Conservation (phyloP, 352 stramenopile species). For the Elongisporangium senticosum region DNA sequence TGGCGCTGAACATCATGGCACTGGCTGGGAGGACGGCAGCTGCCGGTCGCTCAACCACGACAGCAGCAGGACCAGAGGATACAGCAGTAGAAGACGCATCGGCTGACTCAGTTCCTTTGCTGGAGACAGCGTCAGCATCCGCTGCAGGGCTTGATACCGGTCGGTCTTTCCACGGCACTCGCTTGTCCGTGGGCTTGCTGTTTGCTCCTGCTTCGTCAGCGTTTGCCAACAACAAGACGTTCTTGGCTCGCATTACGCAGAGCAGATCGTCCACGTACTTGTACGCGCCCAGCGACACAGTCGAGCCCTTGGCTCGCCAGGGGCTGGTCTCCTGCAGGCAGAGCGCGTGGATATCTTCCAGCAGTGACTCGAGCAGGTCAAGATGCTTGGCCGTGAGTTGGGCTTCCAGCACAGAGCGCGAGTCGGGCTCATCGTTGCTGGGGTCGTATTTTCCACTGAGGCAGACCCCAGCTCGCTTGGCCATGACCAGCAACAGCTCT, state of each 20-base stretch:
- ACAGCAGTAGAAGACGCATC: not conserved
- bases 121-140: not conserved
- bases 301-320: conserved; percentile 11
- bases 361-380: conserved; percentile 17
- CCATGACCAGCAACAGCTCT: conserved; percentile 39
- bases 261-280: conserved; percentile 32
- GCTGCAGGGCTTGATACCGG: not conserved
- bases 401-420: conserved; percentile 37
- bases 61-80: not conserved
- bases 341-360: conserved; percentile 32
- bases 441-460: conserved; percentile 53
- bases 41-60: not conserved
- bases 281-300: conserved; percentile 10
- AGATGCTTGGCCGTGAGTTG: conserved; percentile 10
- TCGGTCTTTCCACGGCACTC: conserved; percentile 29
- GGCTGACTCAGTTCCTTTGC: not conserved
- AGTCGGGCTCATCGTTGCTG: conserved; percentile 38
- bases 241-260: conserved; percentile 34
- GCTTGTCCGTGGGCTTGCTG: conserved; percentile 6
- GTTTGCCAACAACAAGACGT: conserved; percentile 6
- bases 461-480: conserved; percentile 59
- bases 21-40: conserved; percentile 17
- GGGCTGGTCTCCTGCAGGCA: conserved; percentile 12
- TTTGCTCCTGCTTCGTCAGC: conserved; percentile 1
- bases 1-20: conserved; percentile 40